Conservation (phyloP, 352 stramenopile genomes). For the Phytophthora uliginosa region DNA sequence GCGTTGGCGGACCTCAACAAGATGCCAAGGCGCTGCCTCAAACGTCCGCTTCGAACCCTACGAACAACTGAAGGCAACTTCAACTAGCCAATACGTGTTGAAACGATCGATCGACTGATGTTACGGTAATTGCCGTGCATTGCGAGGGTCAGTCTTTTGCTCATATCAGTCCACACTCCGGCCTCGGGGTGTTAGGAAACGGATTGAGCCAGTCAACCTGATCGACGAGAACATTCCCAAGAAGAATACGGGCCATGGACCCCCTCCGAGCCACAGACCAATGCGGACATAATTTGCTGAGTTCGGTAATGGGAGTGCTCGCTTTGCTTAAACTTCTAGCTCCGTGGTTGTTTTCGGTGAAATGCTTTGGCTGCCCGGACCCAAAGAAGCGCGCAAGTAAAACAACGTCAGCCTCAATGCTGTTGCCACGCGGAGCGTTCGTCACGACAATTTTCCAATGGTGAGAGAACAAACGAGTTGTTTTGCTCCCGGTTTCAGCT, state of each 20-base stretch:
- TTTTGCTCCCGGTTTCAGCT: background rate
- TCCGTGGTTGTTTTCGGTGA: background rate
- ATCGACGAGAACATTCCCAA: constrained; percentile 6
- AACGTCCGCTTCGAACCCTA: background rate
- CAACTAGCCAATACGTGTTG: background rate
- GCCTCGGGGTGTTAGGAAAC: constrained; percentile 13
- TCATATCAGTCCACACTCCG: background rate
- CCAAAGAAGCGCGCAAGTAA: background rate
- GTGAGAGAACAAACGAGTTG: background rate
- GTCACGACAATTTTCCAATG: background rate
- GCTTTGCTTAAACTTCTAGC: background rate
- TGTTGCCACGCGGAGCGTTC: background rate
- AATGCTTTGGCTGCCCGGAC: background rate
- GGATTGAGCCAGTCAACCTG: background rate
- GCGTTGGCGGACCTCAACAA: background rate
- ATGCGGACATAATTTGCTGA: background rate
- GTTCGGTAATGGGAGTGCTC: background rate
- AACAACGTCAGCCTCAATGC: background rate
- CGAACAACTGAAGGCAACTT: background rate
- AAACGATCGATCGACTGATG: background rate
- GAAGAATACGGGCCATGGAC: background rate
- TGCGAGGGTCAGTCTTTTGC: background rate
- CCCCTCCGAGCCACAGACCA: background rate
- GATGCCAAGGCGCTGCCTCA: background rate
- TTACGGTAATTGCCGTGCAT: background rate